Evolutionary conservation across 306 rosid species (phyloP), one percentile per base, ranked within the genome.

Genomic region (Carpinus viminea): DNA sequence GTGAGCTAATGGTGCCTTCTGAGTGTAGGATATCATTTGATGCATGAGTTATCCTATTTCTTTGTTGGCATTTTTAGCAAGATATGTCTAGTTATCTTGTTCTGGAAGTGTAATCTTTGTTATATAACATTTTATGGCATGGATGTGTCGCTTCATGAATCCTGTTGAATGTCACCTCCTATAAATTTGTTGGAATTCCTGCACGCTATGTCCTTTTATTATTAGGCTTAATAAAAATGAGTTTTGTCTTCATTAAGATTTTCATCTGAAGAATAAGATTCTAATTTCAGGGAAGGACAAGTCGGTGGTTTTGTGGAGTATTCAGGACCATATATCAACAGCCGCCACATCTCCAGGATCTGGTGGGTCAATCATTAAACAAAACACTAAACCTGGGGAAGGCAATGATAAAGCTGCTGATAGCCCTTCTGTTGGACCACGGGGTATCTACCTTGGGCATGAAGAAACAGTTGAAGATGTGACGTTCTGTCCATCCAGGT

Each of bases 391-490:
- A 85, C 73, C 91, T 11, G 97, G 95, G 72, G 98, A 91, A 69
- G 88, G 91, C 79, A 90, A 76, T 80, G 98, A 90, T 51, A 93
- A 90, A 86, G 62, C 85, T 78, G 86, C 76, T 65, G 98, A 96
- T 80, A 83, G 96, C 53, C 98, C 97, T 82, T 53, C 98, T 79
- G 89, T 96, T 75, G 97, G 97, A 73, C 99, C 99, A 55, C 86
- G 99, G 61, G 99, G 99, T 76, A 78, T 91, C 79, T 96, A 90
- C 88, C 79, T 82, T 66, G 99, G 99, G 56, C 99, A 96, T 56
- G 98, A 89, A 62, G 97, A 96, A 78, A 93, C 98, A 24, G 99
- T 96, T 82, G 99, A 96, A 89, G 99, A 96, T 87, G 99, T 96
- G 82, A 74, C 99, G 38, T 96, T 93, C 85, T 93, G 97, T 85